Base-by-base conservation (phyloP, 169 alveolate genomes). In the Cryptosporidium baileyi region DNA sequence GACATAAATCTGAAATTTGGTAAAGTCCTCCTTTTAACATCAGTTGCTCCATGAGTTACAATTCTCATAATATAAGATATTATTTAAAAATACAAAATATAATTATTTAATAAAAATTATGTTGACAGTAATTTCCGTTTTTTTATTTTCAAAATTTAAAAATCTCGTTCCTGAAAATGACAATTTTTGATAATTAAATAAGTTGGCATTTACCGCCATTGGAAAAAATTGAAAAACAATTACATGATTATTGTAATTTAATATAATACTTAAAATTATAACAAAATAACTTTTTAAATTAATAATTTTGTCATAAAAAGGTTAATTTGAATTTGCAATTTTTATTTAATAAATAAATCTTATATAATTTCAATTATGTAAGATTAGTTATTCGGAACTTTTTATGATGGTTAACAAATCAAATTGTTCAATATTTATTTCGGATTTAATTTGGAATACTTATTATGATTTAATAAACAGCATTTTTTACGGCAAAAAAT, bases 381-480 rank as follows among this genome's bases (percentile, higher is more conserved):
- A n/a, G n/a, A n/a, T n/a, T n/a, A n/a, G n/a, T n/a, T n/a, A n/a
- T n/a, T n/a, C 11, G 9, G 57, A 22, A 38, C 2, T 61, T 17
- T 61, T 61, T 61, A 61, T 61, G 79, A 19, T 57, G 63, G 13
- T 15, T 6, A 9, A 9, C 5, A 65, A 45, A 44, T 24, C 54
- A 24, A 65, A 74, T 22, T 52, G 13, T 51, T 54, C 85, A 0
- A 52, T 54, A 0, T 0, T 36, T 5, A 19, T 54, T 22, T 57
- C 44, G 2, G 67, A 74, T 34, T 32, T 24, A 22, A 54, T 57
- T 15, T 26, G 59, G 32, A 24, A 51, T 36, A 54, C 44, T 7
- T 74, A 74, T 19, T 74, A 74, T 74, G 67, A 74, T 52, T 54
- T 74, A 57, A 41, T 74, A 52, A 74, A 54, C 36, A 74, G 85